Conservation (phyloP, 768 basidiomycete species). For the Agaricus blazei region DNA sequence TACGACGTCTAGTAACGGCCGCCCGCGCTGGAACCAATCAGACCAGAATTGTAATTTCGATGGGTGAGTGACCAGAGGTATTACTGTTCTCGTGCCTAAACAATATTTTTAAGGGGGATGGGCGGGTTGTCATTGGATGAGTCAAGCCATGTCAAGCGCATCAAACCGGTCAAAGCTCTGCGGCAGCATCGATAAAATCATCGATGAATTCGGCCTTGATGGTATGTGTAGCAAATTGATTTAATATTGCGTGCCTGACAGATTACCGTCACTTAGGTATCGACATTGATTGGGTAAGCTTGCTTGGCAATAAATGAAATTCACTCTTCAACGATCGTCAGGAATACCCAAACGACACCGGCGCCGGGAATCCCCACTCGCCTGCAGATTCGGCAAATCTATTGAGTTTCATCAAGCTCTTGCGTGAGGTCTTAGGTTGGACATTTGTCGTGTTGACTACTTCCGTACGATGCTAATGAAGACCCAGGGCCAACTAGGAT, state of each 20-base stretch:
- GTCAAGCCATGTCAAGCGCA: constrained; percentile 43
- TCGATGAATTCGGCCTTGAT: constrained; percentile 54
- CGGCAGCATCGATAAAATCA: constrained; percentile 42
- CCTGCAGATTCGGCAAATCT: constrained; percentile 56
- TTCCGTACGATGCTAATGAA: neutral
- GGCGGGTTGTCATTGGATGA: constrained; percentile 61
- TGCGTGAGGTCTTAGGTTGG: constrained; percentile 49
- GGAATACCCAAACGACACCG: constrained; percentile 67
- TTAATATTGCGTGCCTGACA: constrained; percentile 25
- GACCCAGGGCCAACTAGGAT: constrained; percentile 43
- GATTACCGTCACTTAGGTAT: constrained; percentile 21
- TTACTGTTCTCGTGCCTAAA: neutral
- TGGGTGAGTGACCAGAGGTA: constrained; percentile 42
- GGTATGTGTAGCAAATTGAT: constrained; percentile 38
- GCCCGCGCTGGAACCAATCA: constrained; percentile 49
- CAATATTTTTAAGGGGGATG: constrained; percentile 40
- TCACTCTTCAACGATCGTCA: constrained; percentile 14
- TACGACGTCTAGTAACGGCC: constrained; percentile 49
- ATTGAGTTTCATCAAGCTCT: constrained; percentile 48
- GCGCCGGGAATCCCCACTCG: constrained; percentile 55
- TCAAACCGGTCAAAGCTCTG: constrained; percentile 47
- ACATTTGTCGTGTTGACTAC: neutral
- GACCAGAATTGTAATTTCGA: constrained; percentile 60
- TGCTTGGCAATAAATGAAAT: neutral
- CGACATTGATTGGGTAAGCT: constrained; percentile 52